A percentile compares a stretch with the other conserved stretches of the same genome.
phyloP scores from a whole-genome alignment of 2,329 filamentous ascomycete species.

The Samsoniella hepiali region DNA sequence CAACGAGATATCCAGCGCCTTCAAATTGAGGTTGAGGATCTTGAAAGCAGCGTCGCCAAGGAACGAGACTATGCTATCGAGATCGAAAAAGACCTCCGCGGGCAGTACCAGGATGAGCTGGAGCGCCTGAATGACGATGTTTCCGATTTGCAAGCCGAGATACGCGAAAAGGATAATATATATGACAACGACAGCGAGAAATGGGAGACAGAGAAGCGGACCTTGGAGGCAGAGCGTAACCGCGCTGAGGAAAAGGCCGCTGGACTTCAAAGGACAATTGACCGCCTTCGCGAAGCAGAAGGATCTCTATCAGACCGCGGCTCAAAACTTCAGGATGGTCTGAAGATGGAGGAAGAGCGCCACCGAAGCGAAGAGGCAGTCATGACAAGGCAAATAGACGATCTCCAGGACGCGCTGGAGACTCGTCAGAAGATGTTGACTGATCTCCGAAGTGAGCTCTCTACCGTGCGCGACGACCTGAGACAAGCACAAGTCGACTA shows the following conservation, averaged over 20 bases:
- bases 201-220: constrained; percentile 66
- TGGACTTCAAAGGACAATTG: constrained; percentile 67
- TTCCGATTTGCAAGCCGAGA: constrained; percentile 59
- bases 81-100: constrained; percentile 56
- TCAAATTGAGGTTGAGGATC: constrained; percentile 44
- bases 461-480: constrained; percentile 64
- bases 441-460: constrained; percentile 63
- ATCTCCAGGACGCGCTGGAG: constrained; percentile 68
- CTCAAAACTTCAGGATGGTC: constrained; percentile 61
- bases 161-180: constrained; percentile 66
- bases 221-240: constrained; percentile 62
- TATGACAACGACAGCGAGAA: constrained; percentile 69
- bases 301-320: constrained; percentile 67
- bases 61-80: constrained; percentile 58
- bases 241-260: constrained; percentile 64
- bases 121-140: constrained; percentile 57
- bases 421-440: constrained; percentile 64
- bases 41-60: constrained; percentile 47
- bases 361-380: constrained; percentile 69
- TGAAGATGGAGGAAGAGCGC: constrained; percentile 68
- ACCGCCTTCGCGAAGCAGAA: constrained; percentile 65
- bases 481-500: constrained; percentile 64
- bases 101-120: constrained; percentile 44
- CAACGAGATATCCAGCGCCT: constrained; percentile 59
- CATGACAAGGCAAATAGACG: constrained; percentile 69